Base-by-base conservation (phyloP, 495 filamentous ascomycete species). In the Lepidopterella palustris region DNA sequence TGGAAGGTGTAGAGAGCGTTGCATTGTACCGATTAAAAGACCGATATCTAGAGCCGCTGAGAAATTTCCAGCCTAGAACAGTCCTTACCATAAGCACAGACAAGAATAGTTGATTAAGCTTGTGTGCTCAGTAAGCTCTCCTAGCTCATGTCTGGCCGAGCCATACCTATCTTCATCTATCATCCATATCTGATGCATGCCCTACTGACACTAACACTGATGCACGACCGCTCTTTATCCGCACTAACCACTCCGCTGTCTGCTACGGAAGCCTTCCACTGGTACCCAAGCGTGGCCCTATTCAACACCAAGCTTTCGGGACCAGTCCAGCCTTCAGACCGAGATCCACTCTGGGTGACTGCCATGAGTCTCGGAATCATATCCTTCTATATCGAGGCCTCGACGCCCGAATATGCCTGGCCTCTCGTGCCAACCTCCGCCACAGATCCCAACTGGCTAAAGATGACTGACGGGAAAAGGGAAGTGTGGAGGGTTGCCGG, bases 331-430 rank as follows among this genome's bases (percentile, higher is more conserved):
- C 58, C 64, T 2, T 25, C 50, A 0, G 65, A 72, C 5, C 68
- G 70, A 10, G 76, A 79, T 57, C 65, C 73, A 11, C 51, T 79
- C 25, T 78, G 70, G 72, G 68, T 67, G 20, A 67, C 70, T 3
- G 70, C 73, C 2, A 70, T 65, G n/a, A 53, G 78, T 2, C 61
- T 77, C 4, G 67, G 74, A 25, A 59, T 59, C 51, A 64, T 65
- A 8, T 61, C 69, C 28, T 68, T 77, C 25, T 69, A 63, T 35
- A 60, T 75, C 50, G 70, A 73, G 18, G 64, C 67, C 8, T 45
- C 59, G 9, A 66, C 59, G 4, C 53, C 71, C 1, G 67, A 71
- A 52, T 65, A 71, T 28, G 64, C 72, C 21, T 78, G 76, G 76
- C 77, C 76, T 1, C 63, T 79, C n/a, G 68, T 64, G 49, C 51